These are phyloP conservation scores for Eucalyptus microcorys DNA, from an alignment of 345 rosid genomes.

Conservation along the genomic window DNA sequence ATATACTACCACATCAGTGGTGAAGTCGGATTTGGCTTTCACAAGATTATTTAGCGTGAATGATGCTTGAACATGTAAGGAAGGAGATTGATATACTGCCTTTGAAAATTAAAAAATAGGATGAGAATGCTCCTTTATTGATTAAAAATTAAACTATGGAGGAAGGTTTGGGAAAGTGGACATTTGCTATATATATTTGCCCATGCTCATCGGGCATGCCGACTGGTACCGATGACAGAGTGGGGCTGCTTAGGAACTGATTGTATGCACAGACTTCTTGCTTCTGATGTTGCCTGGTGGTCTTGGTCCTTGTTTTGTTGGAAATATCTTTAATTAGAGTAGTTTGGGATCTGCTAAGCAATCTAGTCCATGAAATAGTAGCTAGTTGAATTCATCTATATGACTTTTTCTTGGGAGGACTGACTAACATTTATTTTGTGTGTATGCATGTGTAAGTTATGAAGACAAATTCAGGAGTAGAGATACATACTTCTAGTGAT, in stretches of 20 bases:
- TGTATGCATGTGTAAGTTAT: background rate
- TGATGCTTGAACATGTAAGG: background rate
- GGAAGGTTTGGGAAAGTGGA: background rate
- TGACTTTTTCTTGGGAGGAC: background rate
- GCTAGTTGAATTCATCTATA: background rate
- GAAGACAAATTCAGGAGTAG: background rate
- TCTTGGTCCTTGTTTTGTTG: background rate
- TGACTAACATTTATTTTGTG: background rate
- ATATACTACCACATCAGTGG: background rate
- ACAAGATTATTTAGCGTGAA: background rate
- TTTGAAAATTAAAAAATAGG: background rate
- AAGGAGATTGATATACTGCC: background rate
- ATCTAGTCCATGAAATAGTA: background rate
- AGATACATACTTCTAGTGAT: background rate
- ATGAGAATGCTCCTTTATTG: background rate
- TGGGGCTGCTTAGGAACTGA: background rate
- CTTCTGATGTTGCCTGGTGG: background rate
- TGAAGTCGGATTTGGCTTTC: background rate
- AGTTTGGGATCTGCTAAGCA: background rate
- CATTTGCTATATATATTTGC: background rate
- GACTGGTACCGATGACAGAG: background rate
- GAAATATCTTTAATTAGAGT: background rate
- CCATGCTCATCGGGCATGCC: background rate
- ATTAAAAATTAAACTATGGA: background rate
- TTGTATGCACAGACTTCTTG: background rate